Evolutionary conservation across 805 yeast species (phyloP), one percentile per base, ranked within the genome.

Genomic region (Ogataea chonburiensis): DNA sequence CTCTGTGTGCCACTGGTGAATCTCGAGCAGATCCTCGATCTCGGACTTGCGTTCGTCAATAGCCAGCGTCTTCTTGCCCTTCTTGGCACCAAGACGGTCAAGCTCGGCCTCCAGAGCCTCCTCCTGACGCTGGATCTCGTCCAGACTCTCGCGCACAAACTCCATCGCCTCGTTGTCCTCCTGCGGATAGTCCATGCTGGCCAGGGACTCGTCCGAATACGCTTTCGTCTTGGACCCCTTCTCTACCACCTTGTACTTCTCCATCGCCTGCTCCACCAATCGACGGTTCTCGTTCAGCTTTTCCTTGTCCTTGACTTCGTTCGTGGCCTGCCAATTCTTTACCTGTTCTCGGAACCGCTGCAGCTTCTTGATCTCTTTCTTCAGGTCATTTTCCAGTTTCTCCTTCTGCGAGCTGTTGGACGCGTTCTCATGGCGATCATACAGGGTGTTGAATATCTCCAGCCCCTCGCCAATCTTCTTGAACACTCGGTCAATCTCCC

Each of bases 1-100:
- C 32, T 75, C 72, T 38, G 81, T 76, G 64, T 93, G 98, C 71
- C 79, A 79, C 42, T 75, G 74, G 58, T 89, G 89, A 48, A 91
- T 75, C 28, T 82, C 87, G 16, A 84, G 63, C 33, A 75, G 69
- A 40, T 77, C 81, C 45, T 77, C 84, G 17, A 85, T 64, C 39
- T 81, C 75, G 19, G 70, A 60, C 46, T 78, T 79, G 38, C 73
- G 70, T 38, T 71, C 64, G 33, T 68, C 68, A 43, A 75, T 79
- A 6, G 70, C 59, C 27, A 43, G 36, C 17, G 52, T 51, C 24
- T 42, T 71, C 53, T 79, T 79, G 43, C 84, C 74, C 53, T 75
- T 75, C 52, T 77, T 77, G 7, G 59, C 44, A 6, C 52, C 50
- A n/a, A 80, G 53, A 28, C 61, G 65, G 43, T 77, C 86, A 25